Base-by-base conservation (phyloP, 805 yeast genomes). In the Candida coleopterorum region DNA sequence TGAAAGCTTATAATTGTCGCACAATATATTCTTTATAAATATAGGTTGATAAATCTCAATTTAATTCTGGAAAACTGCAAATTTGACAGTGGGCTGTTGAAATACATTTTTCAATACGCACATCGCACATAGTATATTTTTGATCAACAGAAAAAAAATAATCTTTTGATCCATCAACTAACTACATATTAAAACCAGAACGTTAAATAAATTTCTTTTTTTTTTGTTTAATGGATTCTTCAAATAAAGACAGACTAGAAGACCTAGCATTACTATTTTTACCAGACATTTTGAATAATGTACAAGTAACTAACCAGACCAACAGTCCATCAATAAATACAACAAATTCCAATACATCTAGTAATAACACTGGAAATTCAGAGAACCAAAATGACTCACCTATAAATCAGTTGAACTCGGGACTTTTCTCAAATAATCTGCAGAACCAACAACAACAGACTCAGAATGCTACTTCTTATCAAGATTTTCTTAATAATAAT, bases 181-280 rank as follows among this genome's bases (percentile, higher is more conserved):
- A 6, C 22, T 6, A 20, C 22, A 6, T 20, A 20, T 20, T 20
- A 6, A 20, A 20, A 20, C 9, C 9, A 20, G 22, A 20, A 20
- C 6, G 9, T 9, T 20, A 20, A 20, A 20, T 20, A 20, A 20
- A 6, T 20, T n/a, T n/a, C n/a, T n/a, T n/a, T n/a, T n/a, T n/a
- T n/a, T n/a, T n/a, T n/a, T n/a, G n/a, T n/a, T 23, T 9, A 21
- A 35, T 35, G 39, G 40, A 36, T n/a, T 15, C 42, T 17, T 27
- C 40, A 10, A 38, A 25, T 17, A 39, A 39, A 32, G 40, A 39
- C 17, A 32, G 34, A 29, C 32, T 39, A 17, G 70, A 67, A 40
- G 72, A 67, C 45, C 52, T 67, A 16, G 62, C 71, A 31, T 56
- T 70, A 27, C 51, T 67, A 29, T 67, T 67, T 34, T 49, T 67